A percentile compares a stretch with the other conserved stretches of the same genome.
These are phyloP conservation scores for Lantana camara DNA, from an alignment of 257 asterid genomes.

Conservation along the genomic window DNA sequence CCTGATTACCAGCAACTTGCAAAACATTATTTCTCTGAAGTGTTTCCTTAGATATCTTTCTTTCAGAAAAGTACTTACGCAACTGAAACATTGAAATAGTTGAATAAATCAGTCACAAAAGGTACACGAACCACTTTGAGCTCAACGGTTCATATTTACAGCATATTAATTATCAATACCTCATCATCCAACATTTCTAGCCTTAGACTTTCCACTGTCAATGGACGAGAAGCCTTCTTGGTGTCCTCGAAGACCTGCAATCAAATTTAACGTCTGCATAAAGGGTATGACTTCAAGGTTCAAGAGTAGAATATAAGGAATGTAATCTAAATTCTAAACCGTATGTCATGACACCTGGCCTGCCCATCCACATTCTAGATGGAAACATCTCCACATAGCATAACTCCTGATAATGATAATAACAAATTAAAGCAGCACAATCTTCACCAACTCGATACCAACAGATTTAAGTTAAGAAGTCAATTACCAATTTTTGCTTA, in stretches of 20 bases:
- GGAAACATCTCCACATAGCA: slow-evolving; percentile 71
- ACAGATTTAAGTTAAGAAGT: neutral
- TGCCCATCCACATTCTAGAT: slow-evolving; percentile 63
- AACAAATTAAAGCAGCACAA: neutral
- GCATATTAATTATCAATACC: slow-evolving; percentile 30
- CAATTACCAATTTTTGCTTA: slow-evolving; percentile 48
- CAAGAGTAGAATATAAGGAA: slow-evolving; percentile 15
- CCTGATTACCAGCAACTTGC: slow-evolving; percentile 70
- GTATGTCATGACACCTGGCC: slow-evolving; percentile 55
- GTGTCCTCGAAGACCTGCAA: slow-evolving; percentile 50
- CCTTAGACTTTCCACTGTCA: slow-evolving; percentile 40
- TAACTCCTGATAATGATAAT: slow-evolving; percentile 43
- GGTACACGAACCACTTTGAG: neutral
- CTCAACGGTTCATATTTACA: neutral
- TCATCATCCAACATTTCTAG: slow-evolving; percentile 49
- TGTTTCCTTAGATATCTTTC: slow-evolving; percentile 73
- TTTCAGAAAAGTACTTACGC: slow-evolving; percentile 64
- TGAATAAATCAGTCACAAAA: neutral
- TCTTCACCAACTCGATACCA: neutral
- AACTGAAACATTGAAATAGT: slow-evolving; percentile 42
- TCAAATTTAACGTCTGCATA: slow-evolving; percentile 31
- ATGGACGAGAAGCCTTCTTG: slow-evolving; percentile 24
- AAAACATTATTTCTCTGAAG: slow-evolving; percentile 64
- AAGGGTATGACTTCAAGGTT: slow-evolving; percentile 24
- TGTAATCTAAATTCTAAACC: slow-evolving; percentile 29